A percentile compares a stretch with the other conserved stretches of the same genome.
These are phyloP conservation scores for Actinomortierella wolfii DNA, from an alignment of 371 early-diverging fungal species.

Conservation along the genomic window DNA sequence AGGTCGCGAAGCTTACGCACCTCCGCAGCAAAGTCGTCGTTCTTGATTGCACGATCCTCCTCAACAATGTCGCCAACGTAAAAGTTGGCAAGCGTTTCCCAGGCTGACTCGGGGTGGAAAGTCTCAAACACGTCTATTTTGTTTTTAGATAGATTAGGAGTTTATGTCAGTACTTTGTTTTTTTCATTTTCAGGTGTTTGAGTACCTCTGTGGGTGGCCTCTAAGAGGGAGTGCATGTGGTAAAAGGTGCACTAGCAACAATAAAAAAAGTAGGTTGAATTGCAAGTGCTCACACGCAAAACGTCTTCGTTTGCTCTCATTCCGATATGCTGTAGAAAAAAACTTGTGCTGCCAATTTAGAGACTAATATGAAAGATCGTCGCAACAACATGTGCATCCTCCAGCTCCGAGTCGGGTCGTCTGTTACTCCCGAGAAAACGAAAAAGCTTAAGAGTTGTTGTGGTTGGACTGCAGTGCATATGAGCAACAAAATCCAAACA, in stretches of 20 bases:
- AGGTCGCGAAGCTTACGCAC: slow-evolving; percentile 67
- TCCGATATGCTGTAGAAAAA: too few species aligned
- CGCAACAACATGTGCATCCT: too few species aligned
- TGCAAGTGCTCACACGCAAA: too few species aligned
- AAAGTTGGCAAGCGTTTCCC: slow-evolving; percentile 75
- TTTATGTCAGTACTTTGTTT: not conserved
- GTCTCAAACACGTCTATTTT: slow-evolving; percentile 81
- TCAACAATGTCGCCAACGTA: slow-evolving; percentile 78
- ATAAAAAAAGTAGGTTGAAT: too few species aligned
- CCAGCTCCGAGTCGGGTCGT: not conserved
- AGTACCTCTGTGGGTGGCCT: not conserved
- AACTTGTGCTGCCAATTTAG: too few species aligned
- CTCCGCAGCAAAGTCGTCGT: slow-evolving; percentile 50
- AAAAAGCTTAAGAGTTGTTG: not conserved
- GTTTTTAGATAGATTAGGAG: not conserved
- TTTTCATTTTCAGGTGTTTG: not conserved
- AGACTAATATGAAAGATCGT: too few species aligned
- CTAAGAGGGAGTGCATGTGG: not conserved
- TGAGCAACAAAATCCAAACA: slow-evolving; percentile 7
- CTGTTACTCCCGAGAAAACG: not conserved
- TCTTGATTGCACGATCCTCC: slow-evolving; percentile 47
- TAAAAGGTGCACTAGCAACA: too few species aligned
- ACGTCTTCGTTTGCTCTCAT: not conserved
- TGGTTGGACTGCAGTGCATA: slow-evolving; percentile 1
- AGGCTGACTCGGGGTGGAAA: slow-evolving; percentile 78